phyloP scores from a whole-genome alignment of 179 eudicot species.

The Silene noctiflora region DNA sequence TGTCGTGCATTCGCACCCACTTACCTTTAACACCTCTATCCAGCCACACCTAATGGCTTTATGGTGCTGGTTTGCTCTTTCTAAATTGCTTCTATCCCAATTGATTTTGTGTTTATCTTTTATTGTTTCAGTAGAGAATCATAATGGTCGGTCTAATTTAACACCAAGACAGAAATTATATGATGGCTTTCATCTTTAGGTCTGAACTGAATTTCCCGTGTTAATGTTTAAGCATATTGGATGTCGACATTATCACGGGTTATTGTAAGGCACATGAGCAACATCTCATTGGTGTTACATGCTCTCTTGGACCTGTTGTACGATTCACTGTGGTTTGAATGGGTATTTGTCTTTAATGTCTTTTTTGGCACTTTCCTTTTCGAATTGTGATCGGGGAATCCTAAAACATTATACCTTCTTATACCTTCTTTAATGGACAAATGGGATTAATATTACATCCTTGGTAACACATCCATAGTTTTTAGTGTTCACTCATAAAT shows the following conservation, averaged over 20 bases:
- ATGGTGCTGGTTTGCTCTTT: slow-evolving; percentile 1
- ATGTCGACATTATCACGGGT: neutral
- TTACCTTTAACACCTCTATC: neutral
- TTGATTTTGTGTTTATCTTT: neutral
- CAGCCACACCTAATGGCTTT: neutral
- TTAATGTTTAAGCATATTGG: neutral
- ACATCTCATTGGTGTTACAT: neutral
- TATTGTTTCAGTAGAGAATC: neutral
- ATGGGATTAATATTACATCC: neutral
- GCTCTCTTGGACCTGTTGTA: neutral
- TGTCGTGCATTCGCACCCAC: neutral
- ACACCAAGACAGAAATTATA: neutral
- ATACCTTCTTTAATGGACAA: no score
- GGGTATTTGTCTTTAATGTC: neutral
- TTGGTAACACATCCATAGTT: neutral
- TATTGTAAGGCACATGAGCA: neutral
- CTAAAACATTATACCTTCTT: neutral
- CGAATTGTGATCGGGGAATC: neutral
- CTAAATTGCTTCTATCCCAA: neutral
- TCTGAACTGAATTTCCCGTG: neutral
- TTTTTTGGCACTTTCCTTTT: neutral
- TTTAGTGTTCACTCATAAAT: neutral
- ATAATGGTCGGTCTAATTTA: neutral
- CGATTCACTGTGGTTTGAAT: neutral
- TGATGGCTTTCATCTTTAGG: slow-evolving; percentile 1